Evolutionary conservation across 768 basidiomycete genomes (phyloP).

Genomic region (Hypholoma sublateritium): DNA sequence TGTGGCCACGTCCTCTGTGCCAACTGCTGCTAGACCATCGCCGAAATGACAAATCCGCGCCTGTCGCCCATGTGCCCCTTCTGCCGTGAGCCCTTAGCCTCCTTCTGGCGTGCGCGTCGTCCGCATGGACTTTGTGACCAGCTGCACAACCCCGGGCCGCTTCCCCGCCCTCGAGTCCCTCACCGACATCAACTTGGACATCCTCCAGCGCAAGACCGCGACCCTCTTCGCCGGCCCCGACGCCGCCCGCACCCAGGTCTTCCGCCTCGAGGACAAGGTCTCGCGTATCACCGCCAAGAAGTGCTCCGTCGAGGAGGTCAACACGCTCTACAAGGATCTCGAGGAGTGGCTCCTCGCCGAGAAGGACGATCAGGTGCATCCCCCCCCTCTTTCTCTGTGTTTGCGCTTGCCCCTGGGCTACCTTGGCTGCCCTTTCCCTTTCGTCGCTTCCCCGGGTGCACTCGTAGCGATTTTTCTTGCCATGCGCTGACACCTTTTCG

Average conservation of each 20-base stretch:
- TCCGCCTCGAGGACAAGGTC: slow-evolving; percentile 75
- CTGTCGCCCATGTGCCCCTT: slow-evolving; percentile 79
- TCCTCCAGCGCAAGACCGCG: slow-evolving; percentile 47
- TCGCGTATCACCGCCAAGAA: slow-evolving; percentile 79
- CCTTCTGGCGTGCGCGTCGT: slow-evolving; percentile 70
- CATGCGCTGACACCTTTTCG: too few relatives aligned
- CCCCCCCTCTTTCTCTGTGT: too few relatives aligned
- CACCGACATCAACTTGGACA: slow-evolving; percentile 63
- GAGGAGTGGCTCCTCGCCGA: slow-evolving; percentile 72
- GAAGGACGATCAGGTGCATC: slow-evolving; percentile 66
- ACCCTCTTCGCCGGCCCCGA: too few relatives aligned
- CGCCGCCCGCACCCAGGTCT: too few relatives aligned
- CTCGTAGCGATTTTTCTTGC: too few relatives aligned
- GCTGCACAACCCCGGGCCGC: too few relatives aligned
- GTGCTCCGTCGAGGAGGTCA: slow-evolving; percentile 86
- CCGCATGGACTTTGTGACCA: slow-evolving; percentile 82
- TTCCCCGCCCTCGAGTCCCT: too few relatives aligned
- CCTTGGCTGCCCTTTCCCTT: too few relatives aligned
- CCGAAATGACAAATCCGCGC: slow-evolving; percentile 75
- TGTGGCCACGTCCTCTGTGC: slow-evolving; percentile 85
- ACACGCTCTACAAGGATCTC: slow-evolving; percentile 74
- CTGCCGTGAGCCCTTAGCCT: slow-evolving; percentile 75
- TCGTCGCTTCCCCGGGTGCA: too few relatives aligned
- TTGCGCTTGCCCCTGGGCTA: too few relatives aligned
- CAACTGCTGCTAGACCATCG: slow-evolving; percentile 74